Evolutionary conservation across 805 yeast species (phyloP).

Genomic region (Lipomyces mesembrius): DNA sequence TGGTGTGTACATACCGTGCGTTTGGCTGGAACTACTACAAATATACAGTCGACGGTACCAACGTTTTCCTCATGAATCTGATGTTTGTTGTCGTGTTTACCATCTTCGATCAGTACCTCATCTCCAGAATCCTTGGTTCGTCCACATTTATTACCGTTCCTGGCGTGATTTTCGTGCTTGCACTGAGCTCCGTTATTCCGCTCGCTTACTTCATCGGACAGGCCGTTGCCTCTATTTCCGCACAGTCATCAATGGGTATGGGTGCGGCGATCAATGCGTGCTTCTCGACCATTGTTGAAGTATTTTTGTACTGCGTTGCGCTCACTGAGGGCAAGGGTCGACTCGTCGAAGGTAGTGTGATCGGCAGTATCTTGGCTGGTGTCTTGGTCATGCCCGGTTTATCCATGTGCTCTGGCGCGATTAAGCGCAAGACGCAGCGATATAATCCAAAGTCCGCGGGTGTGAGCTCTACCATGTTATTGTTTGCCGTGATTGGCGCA

Average conservation of each 20-base stretch:
- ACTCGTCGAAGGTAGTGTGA: conserved; percentile 92
- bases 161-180: conserved; percentile 68
- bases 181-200: conserved; percentile 86
- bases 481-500: conserved; percentile 88
- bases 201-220: conserved; percentile 97
- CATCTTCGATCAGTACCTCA: conserved; percentile 71
- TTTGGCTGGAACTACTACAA: conserved; percentile 93
- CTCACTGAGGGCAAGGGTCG: conserved; percentile 81
- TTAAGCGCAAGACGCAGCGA: conserved; percentile 87
- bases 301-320: conserved; percentile 90
- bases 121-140: conserved; percentile 55
- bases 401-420: conserved; percentile 97
- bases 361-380: conserved; percentile 92
- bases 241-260: conserved; percentile 98
- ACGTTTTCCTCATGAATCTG: conserved; percentile 86
- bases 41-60: conserved; percentile 95
- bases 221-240: conserved; percentile 98
- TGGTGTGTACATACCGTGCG: conserved; percentile 89
- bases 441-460: conserved; percentile 97
- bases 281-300: conserved; percentile 93
- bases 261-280: conserved; percentile 99
- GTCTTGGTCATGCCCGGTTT: conserved; percentile 89
- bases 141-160: conserved; percentile 61
- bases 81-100: conserved; percentile 79
- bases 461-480: conserved; percentile 92